Base-by-base conservation (phyloP, 1,284 basidiomycete species). In the Tilletiaria anomala region DNA sequence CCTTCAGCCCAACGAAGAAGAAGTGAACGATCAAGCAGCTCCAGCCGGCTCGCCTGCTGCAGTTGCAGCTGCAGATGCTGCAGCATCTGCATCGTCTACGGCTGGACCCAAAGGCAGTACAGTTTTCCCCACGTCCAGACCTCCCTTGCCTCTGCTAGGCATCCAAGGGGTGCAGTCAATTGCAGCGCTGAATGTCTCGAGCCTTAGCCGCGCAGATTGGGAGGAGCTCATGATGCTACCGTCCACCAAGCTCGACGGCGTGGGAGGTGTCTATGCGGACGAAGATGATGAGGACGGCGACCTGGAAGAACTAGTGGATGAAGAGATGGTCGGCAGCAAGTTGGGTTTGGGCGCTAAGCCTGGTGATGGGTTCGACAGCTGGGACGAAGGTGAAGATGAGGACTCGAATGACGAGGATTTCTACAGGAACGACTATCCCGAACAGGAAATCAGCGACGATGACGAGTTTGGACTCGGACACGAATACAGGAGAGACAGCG, bases 391-490 rank as follows among this genome's bases (percentile, higher is more conserved):
- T 4, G 56, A 56, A 35, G 56, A 63, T 33, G 61, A 64, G 34
- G 61, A 64, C 34, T 58, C 55, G 46, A 64, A 64, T 42, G 59
- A 61, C 37, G 61, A 64, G 42, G 61, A 54, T n/a, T 64, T 54
- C 36, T 64, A 62, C 42, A 29, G 53, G 5, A 64, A 64, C 43
- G 61, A 64, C 33, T 64, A 64, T 26, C 61, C 61, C 3, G 61
- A 61, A 23, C 47, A 52, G 16, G 61, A 64, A 33, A 40, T 50
- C 17, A 42, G 48, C 1, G 51, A 56, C 22, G 54, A 53, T 2
- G 54, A 58, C n/a, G 55, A 58, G 32, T 38, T 50, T 12, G 50
- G 51, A n/a, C 44, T 46, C 26, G 53, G 44, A 29, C 45, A 40
- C 6, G 50, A 49, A n/a, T n/a, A n/a, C n/a, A n/a, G n/a, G n/a